Percentiles rank a stretch among this genome's conserved stretches.
Evolutionary conservation across 495 filamentous ascomycete species (phyloP).

Genomic region (Hypoxylon fragiforme): DNA sequence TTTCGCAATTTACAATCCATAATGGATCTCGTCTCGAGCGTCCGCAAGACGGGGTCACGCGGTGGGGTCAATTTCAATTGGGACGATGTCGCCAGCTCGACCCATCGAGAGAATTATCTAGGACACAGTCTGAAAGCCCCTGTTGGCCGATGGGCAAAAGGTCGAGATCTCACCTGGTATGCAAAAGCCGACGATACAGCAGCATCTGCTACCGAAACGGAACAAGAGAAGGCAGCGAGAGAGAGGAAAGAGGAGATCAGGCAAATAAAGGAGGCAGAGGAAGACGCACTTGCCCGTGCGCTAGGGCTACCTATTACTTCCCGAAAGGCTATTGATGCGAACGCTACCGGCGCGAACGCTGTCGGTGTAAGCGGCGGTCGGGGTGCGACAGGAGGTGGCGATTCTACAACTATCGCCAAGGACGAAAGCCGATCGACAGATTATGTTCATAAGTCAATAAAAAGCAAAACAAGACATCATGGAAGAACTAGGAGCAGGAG

Average conservation of each 20-base stretch:
- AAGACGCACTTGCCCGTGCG: constrained; percentile 82
- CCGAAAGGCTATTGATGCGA: constrained; percentile 52
- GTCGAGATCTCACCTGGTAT: constrained; percentile 87
- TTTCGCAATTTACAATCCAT: too few relatives aligned
- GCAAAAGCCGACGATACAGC: constrained; percentile 64
- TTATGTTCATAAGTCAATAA: constrained; percentile 25
- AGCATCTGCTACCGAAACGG: constrained; percentile 54
- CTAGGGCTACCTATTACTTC: constrained; percentile 73
- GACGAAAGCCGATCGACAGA: constrained; percentile 20
- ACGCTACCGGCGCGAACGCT: constrained; percentile 55
- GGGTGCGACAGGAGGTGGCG: constrained; percentile 2
- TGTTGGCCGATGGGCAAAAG: constrained; percentile 94
- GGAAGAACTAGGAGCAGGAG: constrained; percentile 44
- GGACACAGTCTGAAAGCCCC: constrained; percentile 95
- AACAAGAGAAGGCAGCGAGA: constrained; percentile 62
- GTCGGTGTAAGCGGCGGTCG: constrained; percentile 40
- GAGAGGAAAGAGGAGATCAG: constrained; percentile 79
- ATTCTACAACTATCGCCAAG: constrained; percentile 2
- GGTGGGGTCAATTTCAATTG: constrained; percentile 95
- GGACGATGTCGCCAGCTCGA: constrained; percentile 86
- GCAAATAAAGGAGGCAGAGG: constrained; percentile 86
- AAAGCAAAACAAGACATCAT: constrained; percentile 39
- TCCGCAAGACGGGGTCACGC: constrained; percentile 92
- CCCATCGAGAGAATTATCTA: constrained; percentile 95
- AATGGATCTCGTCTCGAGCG: constrained; percentile 93